These are phyloP conservation scores for Wickerhamiella slavikovae DNA, from an alignment of 805 yeast species.

Conservation along the genomic window DNA sequence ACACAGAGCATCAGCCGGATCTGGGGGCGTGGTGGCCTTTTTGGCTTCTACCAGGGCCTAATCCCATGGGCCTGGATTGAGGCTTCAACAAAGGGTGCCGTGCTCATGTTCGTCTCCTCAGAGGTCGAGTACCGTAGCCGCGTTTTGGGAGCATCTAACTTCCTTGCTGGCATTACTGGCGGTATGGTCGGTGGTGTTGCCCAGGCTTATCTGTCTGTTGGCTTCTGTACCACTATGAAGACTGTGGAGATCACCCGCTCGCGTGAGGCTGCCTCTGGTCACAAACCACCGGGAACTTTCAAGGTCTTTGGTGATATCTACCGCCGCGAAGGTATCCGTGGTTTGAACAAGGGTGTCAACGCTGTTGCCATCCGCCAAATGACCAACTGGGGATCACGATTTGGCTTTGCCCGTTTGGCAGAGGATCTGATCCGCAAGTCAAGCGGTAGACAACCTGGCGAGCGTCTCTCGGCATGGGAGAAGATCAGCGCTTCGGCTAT, in stretches of 20 bases:
- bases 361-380: slow-evolving; percentile 98
- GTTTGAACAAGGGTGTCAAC: slow-evolving; percentile 93
- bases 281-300: slow-evolving; percentile 51
- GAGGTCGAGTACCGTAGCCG: slow-evolving; percentile 67
- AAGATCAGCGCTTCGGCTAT: slow-evolving; percentile 68
- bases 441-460: slow-evolving; percentile 36
- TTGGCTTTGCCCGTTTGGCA: slow-evolving; percentile 79
- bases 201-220: slow-evolving; percentile 89
- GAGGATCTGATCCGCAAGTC: slow-evolving; percentile 58
- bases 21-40: slow-evolving; percentile 83
- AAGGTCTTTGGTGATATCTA: slow-evolving; percentile 74
- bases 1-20: slow-evolving; percentile 50
- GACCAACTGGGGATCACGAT: slow-evolving; percentile 98
- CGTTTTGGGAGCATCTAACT: slow-evolving; percentile 37
- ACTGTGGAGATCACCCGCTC: slow-evolving; percentile 91
- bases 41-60: slow-evolving; percentile 90
- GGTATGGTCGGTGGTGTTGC: slow-evolving; percentile 94
- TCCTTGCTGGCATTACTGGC: slow-evolving; percentile 80
- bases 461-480: slow-evolving; percentile 50
- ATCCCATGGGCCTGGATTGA: slow-evolving; percentile 99
- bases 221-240: slow-evolving; percentile 97
- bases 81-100: slow-evolving; percentile 98
- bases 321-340: slow-evolving; percentile 70
- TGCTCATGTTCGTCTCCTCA: slow-evolving; percentile 72
- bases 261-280: slow-evolving; percentile 55